Conservation (phyloP, 306 rosid species). For the Inga laurina region DNA sequence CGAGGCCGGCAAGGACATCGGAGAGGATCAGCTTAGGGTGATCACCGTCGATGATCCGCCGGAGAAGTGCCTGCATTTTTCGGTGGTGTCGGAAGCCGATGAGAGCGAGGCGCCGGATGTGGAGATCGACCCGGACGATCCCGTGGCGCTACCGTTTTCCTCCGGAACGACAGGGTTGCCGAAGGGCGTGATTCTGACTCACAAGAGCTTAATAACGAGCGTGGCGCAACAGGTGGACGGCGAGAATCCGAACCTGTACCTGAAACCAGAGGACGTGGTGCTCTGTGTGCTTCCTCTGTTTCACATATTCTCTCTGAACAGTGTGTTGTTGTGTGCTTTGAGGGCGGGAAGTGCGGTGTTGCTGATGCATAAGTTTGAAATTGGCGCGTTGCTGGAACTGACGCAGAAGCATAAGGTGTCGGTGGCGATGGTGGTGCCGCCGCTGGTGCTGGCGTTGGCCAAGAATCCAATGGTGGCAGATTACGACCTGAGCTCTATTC, state of each 20-base stretch:
- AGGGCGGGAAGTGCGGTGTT: constrained; percentile 69
- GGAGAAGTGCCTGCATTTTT: constrained; percentile 70
- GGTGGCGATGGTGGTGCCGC: constrained; percentile 88
- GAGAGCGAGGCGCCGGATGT: constrained; percentile 43
- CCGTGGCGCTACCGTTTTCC: constrained; percentile 81
- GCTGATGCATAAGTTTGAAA: constrained; percentile 82
- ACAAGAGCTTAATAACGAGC: constrained; percentile 70
- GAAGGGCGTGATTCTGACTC: constrained; percentile 80
- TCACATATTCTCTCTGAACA: constrained; percentile 76
- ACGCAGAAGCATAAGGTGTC: constrained; percentile 60
- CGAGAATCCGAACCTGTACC: constrained; percentile 72
- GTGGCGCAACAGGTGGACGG: constrained; percentile 93
- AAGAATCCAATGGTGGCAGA: constrained; percentile 72
- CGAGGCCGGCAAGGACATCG: constrained; percentile 4
- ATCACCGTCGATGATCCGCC: constrained; percentile 67
- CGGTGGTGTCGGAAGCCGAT: constrained; percentile 54
- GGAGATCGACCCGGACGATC: constrained; percentile 44
- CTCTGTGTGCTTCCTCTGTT: constrained; percentile 85
- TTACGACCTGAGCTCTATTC: constrained; percentile 65
- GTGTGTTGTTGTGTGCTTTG: constrained; percentile 62
- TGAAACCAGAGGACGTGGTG: constrained; percentile 60
- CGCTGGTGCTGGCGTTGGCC: constrained; percentile 73
- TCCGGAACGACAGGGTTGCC: constrained; percentile 93
- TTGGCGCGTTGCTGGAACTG: constrained; percentile 53
- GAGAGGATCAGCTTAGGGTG: constrained; percentile 47